These are phyloP conservation scores for Panaeolus papilionaceus DNA, from an alignment of 768 basidiomycete species.

Conservation along the genomic window DNA sequence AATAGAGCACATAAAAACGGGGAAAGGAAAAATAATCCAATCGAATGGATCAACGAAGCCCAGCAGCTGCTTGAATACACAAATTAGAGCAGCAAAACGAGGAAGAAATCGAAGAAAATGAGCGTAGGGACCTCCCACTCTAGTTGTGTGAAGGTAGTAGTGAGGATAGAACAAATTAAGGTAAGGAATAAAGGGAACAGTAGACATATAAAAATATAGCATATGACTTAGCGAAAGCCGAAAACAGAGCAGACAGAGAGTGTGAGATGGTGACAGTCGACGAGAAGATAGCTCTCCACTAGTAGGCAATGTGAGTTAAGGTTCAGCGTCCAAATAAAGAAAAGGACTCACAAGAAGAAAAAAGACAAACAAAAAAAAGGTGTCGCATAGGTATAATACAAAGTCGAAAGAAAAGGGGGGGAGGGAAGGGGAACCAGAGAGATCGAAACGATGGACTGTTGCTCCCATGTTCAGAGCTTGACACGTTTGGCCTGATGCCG, in stretches of 20 bases:
- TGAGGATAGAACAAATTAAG: not conserved
- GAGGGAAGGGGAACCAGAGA: not conserved
- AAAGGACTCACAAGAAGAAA: not conserved
- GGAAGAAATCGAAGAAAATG: not conserved
- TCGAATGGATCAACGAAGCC: not conserved
- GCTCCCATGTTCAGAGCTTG: not conserved
- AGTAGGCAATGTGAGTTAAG: not conserved
- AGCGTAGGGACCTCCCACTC: slow-evolving; percentile 11
- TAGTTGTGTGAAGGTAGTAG: not conserved
- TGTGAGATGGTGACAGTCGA: slow-evolving; percentile 4
- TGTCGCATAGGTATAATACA: slow-evolving; percentile 14
- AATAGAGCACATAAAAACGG: not conserved
- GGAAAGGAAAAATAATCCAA: not conserved
- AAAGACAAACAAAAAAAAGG: not conserved
- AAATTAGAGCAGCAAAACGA: not conserved
- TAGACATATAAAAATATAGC: slow-evolving; percentile 15
- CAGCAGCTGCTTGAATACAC: not conserved
- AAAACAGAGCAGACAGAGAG: slow-evolving; percentile 12
- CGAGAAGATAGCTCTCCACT: not conserved
- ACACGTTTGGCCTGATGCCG: slow-evolving; percentile 5
- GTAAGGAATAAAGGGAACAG: slow-evolving; percentile 7
- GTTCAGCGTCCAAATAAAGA: not conserved
- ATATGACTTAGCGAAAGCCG: slow-evolving; percentile 14
- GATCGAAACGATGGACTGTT: not conserved
- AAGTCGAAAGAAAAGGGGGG: not conserved